Evolutionary conservation across 148 eudicot genomes (phyloP).

Genomic region (Cornus kousa): DNA sequence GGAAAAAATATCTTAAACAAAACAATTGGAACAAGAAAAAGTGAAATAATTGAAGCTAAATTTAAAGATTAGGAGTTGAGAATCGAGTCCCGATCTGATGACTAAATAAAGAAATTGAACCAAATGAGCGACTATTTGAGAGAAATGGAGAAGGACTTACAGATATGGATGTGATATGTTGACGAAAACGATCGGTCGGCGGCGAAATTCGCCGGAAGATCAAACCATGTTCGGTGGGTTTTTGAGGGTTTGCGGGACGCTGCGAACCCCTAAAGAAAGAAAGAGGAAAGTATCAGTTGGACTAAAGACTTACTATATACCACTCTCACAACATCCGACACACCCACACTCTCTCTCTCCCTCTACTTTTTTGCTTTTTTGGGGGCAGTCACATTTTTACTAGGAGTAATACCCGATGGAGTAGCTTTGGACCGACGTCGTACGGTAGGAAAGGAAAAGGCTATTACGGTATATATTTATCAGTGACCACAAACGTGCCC

Average conservation of each 20-base stretch:
- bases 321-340: constrained; percentile 26
- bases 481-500: too few species aligned
- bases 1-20: too few species aligned
- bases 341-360: constrained; percentile 8
- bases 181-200: constrained; percentile 14
- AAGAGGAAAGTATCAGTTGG: constrained; percentile 32
- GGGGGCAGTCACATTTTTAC: constrained; percentile 6
- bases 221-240: constrained; percentile 12
- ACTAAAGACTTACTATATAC: constrained; percentile 7
- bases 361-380: constrained; percentile 8
- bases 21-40: background rate
- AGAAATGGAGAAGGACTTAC: constrained; percentile 17
- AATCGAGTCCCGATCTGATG: constrained; percentile 14
- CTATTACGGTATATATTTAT: too few species aligned
- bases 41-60: background rate
- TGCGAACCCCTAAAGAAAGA: constrained; percentile 29
- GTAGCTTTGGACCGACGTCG: too few species aligned
- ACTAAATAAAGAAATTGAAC: background rate
- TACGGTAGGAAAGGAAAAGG: too few species aligned
- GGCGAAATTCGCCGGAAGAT: constrained; percentile 19
- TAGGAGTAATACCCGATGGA: constrained; percentile 5
- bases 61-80: background rate
- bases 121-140: background rate
- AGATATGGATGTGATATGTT: constrained; percentile 15
- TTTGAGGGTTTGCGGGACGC: constrained; percentile 14